These are phyloP conservation scores for Hypomyces rosellus DNA, from an alignment of 2,329 filamentous ascomycete species.

Conservation along the genomic window DNA sequence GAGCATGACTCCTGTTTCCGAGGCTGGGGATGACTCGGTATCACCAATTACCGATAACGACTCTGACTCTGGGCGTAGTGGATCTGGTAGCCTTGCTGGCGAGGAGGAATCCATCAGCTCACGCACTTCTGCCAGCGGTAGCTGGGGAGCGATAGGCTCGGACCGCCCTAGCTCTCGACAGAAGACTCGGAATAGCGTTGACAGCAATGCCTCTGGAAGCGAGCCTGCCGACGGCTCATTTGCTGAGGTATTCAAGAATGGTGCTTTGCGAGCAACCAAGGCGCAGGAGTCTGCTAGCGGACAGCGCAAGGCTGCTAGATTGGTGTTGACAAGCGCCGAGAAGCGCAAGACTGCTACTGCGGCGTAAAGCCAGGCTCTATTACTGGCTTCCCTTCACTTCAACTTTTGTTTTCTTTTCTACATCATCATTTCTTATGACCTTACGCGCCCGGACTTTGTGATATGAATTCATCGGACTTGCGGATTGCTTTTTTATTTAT, in stretches of 20 bases:
- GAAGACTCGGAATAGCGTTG: slow-evolving; percentile 56
- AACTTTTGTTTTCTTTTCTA: slow-evolving; percentile 18
- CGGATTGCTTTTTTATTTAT: slow-evolving; percentile 23
- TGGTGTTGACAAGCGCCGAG: slow-evolving; percentile 82
- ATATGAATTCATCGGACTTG: slow-evolving; percentile 32
- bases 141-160: slow-evolving; percentile 75
- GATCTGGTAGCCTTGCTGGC: slow-evolving; percentile 74
- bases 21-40: slow-evolving; percentile 62
- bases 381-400: slow-evolving; percentile 14
- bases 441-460: slow-evolving; percentile 32
- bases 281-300: slow-evolving; percentile 47
- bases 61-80: slow-evolving; percentile 63
- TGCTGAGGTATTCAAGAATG: slow-evolving; percentile 59
- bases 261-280: slow-evolving; percentile 45
- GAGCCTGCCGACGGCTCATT: slow-evolving; percentile 55
- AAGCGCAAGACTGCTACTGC: slow-evolving; percentile 62
- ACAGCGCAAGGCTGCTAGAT: slow-evolving; percentile 76
- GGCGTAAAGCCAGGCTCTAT: slow-evolving; percentile 15
- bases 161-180: slow-evolving; percentile 70
- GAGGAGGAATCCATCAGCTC: slow-evolving; percentile 66
- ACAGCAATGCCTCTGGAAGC: slow-evolving; percentile 51
- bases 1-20: slow-evolving; percentile 84
- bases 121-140: slow-evolving; percentile 66
- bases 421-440: slow-evolving; percentile 29
- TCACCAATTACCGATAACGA: slow-evolving; percentile 68